These are phyloP conservation scores for Nakazawaea populi DNA, from an alignment of 805 yeast species.

Conservation along the genomic window DNA sequence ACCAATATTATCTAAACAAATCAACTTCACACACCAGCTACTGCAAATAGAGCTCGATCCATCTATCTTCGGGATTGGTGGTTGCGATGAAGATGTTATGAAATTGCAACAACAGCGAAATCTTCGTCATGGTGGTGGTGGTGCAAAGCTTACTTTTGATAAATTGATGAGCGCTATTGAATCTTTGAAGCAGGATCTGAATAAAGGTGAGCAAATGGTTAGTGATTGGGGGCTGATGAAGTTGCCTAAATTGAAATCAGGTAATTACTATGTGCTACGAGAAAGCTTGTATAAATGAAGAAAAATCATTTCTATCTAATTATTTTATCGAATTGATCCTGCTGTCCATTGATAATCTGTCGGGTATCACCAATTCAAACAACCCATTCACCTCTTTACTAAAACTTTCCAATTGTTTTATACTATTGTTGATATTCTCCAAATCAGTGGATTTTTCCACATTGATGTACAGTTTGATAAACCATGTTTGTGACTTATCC, in stretches of 20 bases:
- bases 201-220: constrained; percentile 33
- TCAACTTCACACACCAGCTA: constrained; percentile 42
- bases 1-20: constrained; percentile 38
- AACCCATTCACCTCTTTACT: constrained; percentile 66
- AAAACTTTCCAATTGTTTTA: constrained; percentile 52
- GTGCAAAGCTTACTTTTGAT: constrained; percentile 23
- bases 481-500: constrained; percentile 51
- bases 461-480: constrained; percentile 64
- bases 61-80: background rate
- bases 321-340: constrained; percentile 36
- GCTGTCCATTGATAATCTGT: constrained; percentile 76
- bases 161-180: constrained; percentile 23
- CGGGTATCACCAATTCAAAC: constrained; percentile 67
- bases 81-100: constrained; percentile 10
- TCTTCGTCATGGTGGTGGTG: constrained; percentile 12
- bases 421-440: constrained; percentile 61
- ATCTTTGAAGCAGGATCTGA: constrained; percentile 16
- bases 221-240: constrained; percentile 36
- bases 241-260: constrained; percentile 25
- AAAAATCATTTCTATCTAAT: too few relatives aligned
- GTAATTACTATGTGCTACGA: constrained; percentile 36
- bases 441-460: constrained; percentile 71
- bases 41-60: constrained; percentile 24
- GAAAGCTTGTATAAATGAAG: constrained; percentile 36
- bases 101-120: constrained; percentile 22